Evolutionary conservation across 805 yeast genomes (phyloP), one percentile per base, ranked within the genome.

Genomic region (Saturnispora mendoncae): DNA sequence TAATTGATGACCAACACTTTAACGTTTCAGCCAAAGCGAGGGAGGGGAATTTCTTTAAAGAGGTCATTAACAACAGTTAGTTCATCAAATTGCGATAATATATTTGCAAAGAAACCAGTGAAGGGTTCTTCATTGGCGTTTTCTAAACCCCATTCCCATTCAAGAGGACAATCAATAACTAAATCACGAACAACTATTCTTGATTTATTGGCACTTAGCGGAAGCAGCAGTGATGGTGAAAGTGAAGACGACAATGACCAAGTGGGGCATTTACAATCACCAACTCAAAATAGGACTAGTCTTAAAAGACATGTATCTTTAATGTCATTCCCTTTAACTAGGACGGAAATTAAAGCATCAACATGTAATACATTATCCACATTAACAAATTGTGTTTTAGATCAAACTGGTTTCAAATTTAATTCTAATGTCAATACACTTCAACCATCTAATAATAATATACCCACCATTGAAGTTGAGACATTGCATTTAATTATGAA

Each of bases 401-500:
- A 34, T 23, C 18, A 33, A 28, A 29, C 38, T 9, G 42, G 42
- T 26, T 39, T 39, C 15, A 19, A 21, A 19, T 33, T 19, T 15
- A 38, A 33, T 6, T n/a, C n/a, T n/a, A n/a, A n/a, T n/a, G n/a
- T n/a, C n/a, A n/a, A n/a, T n/a, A n/a, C n/a, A n/a, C n/a, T n/a
- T n/a, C n/a, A n/a, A n/a, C n/a, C n/a, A n/a, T n/a, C n/a, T n/a
- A n/a, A n/a, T n/a, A n/a, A n/a, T n/a, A n/a, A 79, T n/a, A 69
- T 84, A 39, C 83, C 85, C 20, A 69, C 90, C 43, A 81, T 84
- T 48, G 69, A 66, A 44, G 80, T 71, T 38, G 69, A 64, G 40
- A 78, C 78, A 44, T 66, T 78, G 58, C 71, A 71, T 51, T 70
- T 66, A 36, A 71, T 81, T 35, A 58, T 84, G 43, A 36, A 39